Evolutionary conservation across 768 basidiomycete genomes (phyloP).

Genomic region (Termitomyces sp.): DNA sequence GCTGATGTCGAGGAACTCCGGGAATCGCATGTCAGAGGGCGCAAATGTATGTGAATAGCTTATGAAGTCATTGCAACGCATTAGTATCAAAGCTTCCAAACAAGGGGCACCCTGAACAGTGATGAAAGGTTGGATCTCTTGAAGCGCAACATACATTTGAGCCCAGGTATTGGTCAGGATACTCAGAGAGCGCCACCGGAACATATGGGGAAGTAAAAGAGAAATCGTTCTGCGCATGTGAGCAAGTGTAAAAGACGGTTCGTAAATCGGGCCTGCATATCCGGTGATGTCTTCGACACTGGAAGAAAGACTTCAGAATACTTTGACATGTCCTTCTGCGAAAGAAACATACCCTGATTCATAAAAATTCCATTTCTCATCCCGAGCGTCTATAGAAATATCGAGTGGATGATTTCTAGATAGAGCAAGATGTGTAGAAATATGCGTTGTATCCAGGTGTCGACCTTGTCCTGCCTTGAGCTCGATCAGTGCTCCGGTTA

Average conservation of each 20-base stretch:
- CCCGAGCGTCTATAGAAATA: conserved; percentile 53
- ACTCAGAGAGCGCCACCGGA: conserved; percentile 46
- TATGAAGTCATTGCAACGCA: conserved; percentile 56
- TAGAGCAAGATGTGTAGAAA: conserved; percentile 35
- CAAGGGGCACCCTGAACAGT: conserved; percentile 28
- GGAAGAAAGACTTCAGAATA: not conserved
- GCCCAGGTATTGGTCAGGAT: conserved; percentile 53
- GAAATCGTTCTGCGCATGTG: conserved; percentile 41
- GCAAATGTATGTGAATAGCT: conserved; percentile 39
- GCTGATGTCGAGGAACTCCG: conserved; percentile 26
- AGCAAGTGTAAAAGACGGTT: conserved; percentile 31
- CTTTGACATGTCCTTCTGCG: not conserved
- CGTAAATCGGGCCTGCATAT: conserved; percentile 21
- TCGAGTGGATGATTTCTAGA: conserved; percentile 46
- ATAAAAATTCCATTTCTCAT: conserved; percentile 52
- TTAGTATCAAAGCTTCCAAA: conserved; percentile 46
- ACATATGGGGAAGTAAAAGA: conserved; percentile 45
- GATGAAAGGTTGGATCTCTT: conserved; percentile 33
- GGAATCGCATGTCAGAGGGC: conserved; percentile 30
- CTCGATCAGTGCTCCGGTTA: conserved; percentile 28
- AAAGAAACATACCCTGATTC: conserved; percentile 39
- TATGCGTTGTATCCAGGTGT: conserved; percentile 29
- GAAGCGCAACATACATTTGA: conserved; percentile 51
- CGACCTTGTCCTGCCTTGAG: conserved; percentile 1
- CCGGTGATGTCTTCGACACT: conserved; percentile 20